These are phyloP conservation scores for Auriscalpium orientale DNA, from an alignment of 768 basidiomycete species.

Conservation along the genomic window DNA sequence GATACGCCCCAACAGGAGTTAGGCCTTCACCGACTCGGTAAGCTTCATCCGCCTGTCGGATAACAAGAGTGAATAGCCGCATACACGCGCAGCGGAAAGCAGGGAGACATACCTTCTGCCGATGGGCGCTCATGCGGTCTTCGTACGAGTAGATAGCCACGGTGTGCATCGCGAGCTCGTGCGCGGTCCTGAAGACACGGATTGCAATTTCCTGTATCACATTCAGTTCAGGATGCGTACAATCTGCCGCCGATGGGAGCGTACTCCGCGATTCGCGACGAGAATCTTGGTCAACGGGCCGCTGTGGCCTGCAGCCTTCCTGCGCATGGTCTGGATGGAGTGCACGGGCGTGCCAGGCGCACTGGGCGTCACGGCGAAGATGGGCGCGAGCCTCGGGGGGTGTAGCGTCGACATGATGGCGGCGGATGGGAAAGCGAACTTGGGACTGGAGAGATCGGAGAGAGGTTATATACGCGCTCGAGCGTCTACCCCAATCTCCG, in stretches of 20 bases:
- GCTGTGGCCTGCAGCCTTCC: constrained; percentile 85
- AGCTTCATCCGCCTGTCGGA: constrained; percentile 84
- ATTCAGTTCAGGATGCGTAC: neutral
- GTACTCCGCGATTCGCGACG: constrained; percentile 85
- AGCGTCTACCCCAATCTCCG: neutral
- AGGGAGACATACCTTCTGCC: constrained; percentile 72
- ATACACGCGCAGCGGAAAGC: neutral
- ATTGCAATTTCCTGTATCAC: constrained; percentile 88
- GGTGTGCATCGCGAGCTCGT: constrained; percentile 98
- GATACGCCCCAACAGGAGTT: constrained; percentile 94
- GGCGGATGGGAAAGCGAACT: constrained; percentile 1
- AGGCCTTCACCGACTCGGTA: constrained; percentile 97
- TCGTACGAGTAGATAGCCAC: constrained; percentile 98
- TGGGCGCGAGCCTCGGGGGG: constrained; percentile 65
- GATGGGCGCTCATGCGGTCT: constrained; percentile 93
- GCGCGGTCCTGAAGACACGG: constrained; percentile 95
- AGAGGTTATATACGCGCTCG: constrained; percentile 7
- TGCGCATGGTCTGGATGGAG: constrained; percentile 84
- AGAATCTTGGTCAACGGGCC: constrained; percentile 88
- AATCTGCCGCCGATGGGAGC: constrained; percentile 22
- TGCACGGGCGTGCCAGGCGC: constrained; percentile 81
- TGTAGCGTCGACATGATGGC: constrained; percentile 35
- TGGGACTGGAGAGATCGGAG: neutral
- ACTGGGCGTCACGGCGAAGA: constrained; percentile 68
- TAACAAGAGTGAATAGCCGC: neutral